Evolutionary conservation across 2,329 filamentous ascomycete genomes (phyloP), one percentile per base, ranked within the genome.

Genomic region (Venturia aucupariae): DNA sequence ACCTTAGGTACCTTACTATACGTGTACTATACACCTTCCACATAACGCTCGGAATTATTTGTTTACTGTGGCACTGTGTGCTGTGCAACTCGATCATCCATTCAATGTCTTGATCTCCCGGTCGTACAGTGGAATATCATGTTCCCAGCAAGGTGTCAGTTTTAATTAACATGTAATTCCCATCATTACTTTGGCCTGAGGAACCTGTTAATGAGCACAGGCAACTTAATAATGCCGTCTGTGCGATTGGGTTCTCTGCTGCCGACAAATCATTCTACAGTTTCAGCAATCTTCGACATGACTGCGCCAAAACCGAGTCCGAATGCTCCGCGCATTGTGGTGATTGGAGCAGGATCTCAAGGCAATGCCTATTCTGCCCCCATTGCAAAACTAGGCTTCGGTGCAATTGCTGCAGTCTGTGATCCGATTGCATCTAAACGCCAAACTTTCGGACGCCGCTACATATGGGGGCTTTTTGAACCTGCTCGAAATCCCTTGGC

Each of bases 391-490:
- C 46, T 35, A 71, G 13, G 74, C 73, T 64, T 27, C 17, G 90
- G 88, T 6, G 73, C 87, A 38, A 84, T 97, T 66, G 84, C 83
- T 24, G 90, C 90, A 32, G 85, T 99, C n/a, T 91, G 89, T 27
- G 94, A 97, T 70, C 91, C 92, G 0, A 80, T 91, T 68, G 74
- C 81, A 15, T 94, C 87, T 76, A 95, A 96, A 76, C 85, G 93
- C 5, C 77, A 81, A 54, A 80, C 82, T 0, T 86, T 97, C 61
- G 90, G 89, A 19, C 77, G 78, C 17, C 84, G 79, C 65, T 90
- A 89, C 74, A 89, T 97, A 70, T 93, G 90, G 90, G 82, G 83
- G 4, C 70, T 75, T 1, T 69, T 70, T 0, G 68, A 74, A 0
- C 51, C 51, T 57, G 6, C 51, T 30, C 79, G 86, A 0, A 65